Evolutionary conservation across 2,329 filamentous ascomycete genomes (phyloP), one percentile per base, ranked within the genome.

Genomic region (Trichoderma asperellum): DNA sequence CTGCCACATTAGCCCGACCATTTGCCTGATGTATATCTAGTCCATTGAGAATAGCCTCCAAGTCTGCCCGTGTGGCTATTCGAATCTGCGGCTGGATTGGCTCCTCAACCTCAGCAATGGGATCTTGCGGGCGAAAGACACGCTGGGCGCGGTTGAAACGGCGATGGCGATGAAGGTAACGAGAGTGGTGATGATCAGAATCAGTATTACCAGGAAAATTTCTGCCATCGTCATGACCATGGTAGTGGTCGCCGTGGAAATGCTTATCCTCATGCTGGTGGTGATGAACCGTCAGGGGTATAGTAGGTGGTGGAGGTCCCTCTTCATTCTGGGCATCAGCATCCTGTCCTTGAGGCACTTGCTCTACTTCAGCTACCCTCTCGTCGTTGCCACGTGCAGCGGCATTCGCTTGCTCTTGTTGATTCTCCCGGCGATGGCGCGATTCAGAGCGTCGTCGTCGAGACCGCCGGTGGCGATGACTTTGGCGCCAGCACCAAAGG

Each of bases 261-360:
- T 68, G 59, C 35, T 52, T 55, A 34, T 68, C 66, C 16, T 68
- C 52, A 32, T 68, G 66, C 11, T 57, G 66, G 35, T 68, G 66
- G 21, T 68, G 66, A 11, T 62, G 57, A 24, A 62, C n/a, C 35
- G 57, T 24, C n/a, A 62, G 10, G 7, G 66, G 58, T 21, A 49
- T 11, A 11, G 52, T n/a, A 12, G 65, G 56, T 24, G 43, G 34
- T 1, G 65, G 24, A 24, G 56, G 47, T 1, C 3, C 11, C 11
- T 53, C 29, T 27, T 68, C 43, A 16, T 40, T 29, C 7, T 32
- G 43, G 0, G 57, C 57, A 11, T 16, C 32, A 14, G 14, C 47
- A 12, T 27, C 47, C 34, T 60, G 43, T 27, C 24, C 32, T n/a
- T 55, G 43, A 5, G 57, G 32, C 32, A 5, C 24, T 24, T 32